A percentile compares a stretch with the other conserved stretches of the same genome.
These are phyloP conservation scores for Silybum marianum DNA, from an alignment of 129 eudicot genomes.

Conservation along the genomic window DNA sequence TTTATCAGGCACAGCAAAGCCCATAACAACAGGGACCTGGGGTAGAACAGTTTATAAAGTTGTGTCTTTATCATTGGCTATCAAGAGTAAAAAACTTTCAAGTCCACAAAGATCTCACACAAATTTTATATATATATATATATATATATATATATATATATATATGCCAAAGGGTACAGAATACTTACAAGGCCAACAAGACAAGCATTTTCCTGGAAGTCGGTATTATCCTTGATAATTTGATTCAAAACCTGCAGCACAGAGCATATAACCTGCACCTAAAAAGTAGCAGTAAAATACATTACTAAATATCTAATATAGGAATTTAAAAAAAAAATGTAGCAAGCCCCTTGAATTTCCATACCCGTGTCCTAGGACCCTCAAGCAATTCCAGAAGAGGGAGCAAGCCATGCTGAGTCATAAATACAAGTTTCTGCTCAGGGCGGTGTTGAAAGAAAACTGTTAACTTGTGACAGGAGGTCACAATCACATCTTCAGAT, in stretches of 20 bases:
- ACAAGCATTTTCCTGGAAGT: slow-evolving; percentile 95
- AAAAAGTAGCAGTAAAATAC: slow-evolving; percentile 15
- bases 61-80: neutral
- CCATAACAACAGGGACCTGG: slow-evolving; percentile 88
- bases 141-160: neutral
- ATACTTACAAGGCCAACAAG: slow-evolving; percentile 93
- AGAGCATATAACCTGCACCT: slow-evolving; percentile 77
- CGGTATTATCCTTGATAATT: slow-evolving; percentile 84
- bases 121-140: neutral
- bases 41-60: slow-evolving; percentile 3
- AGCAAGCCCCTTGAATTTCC: slow-evolving; percentile 24
- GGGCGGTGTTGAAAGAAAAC: slow-evolving; percentile 84
- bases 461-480: slow-evolving; percentile 84
- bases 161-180: slow-evolving; percentile 6
- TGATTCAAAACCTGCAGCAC: slow-evolving; percentile 89
- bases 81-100: neutral
- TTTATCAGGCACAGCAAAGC: slow-evolving; percentile 91
- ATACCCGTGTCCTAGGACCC: slow-evolving; percentile 81
- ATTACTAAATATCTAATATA: slow-evolving; percentile 10
- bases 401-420: slow-evolving; percentile 92
- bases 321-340: neutral
- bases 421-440: slow-evolving; percentile 87
- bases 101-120: neutral
- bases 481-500: slow-evolving; percentile 87
- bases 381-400: slow-evolving; percentile 93